Evolutionary conservation across 2,329 filamentous ascomycete genomes (phyloP), one percentile per base, ranked within the genome.

Genomic region (Hypomyces perniciosus): DNA sequence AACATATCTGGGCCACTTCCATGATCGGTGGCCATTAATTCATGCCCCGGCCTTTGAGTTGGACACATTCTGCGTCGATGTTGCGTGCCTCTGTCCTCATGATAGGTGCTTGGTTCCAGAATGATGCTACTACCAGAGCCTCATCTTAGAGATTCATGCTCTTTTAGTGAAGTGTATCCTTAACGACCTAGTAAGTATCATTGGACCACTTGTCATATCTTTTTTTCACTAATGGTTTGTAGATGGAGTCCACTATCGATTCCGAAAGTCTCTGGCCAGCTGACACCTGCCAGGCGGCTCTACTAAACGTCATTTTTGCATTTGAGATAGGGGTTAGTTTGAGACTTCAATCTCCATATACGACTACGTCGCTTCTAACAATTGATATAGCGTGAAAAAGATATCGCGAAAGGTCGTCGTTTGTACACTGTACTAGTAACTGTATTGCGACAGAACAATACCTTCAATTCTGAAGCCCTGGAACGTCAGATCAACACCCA

Each of bases 1-100:
- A 0, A 58, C 63, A 0, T 78, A 73, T 34, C 64, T 75, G n/a
- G 59, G 59, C 0, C 53, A 62, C 0, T 71, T 74, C 30, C 72
- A 75, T 50, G 61, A 70, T 29, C 63, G 63, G 1, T 75, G 71
- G 63, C 68, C 73, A 5, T 57, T 73, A 2, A 56, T 76, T 4
- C 71, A 73, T 53, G 62, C 59, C 0, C 69, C 72, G 1, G 57
- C 63, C 0, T 68, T 67, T 45, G 64, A 61, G 35, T 61, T 56
- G 27, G 62, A 67, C 31, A 61, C 51, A 10, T 61, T 61, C 26
- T 59, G 66, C 2, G 47, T 62, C 2, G 20, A 59, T 4, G 13
- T 68, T 68, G 3, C 47, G 62, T 0, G 59, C 57, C 0, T 65
- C 68, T 0, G 62, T 71, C 8, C 59, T 62, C 10, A 70, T 73